Evolutionary conservation across 2,329 filamentous ascomycete genomes (phyloP).

Genomic region (Orbilia blumenaviensis): DNA sequence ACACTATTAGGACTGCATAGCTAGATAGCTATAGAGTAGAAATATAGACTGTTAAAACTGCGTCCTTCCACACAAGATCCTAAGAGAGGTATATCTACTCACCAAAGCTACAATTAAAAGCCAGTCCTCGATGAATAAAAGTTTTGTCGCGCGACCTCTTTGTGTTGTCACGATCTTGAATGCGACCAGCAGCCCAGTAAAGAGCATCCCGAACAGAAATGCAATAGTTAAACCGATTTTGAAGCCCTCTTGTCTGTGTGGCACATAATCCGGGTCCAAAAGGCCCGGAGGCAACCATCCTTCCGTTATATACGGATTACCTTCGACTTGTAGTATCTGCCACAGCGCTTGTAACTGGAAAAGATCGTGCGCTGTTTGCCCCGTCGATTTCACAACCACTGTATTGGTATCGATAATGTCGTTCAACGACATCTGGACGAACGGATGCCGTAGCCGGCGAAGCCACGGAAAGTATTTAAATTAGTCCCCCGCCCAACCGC

Average conservation of each 20-base stretch:
- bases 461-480: constrained; percentile 4
- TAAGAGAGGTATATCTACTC: neutral
- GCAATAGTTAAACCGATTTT: constrained; percentile 44
- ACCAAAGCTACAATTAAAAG: constrained; percentile 42
- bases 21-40: constrained; percentile 20
- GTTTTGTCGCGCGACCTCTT: constrained; percentile 20
- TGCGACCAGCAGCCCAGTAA: constrained; percentile 25
- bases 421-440: constrained; percentile 37
- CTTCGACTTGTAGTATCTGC: constrained; percentile 40
- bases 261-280: constrained; percentile 22
- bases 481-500: constrained; percentile 46
- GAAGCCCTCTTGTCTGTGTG: constrained; percentile 23
- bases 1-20: constrained; percentile 33
- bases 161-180: constrained; percentile 48
- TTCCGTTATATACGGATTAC: constrained; percentile 36
- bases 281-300: constrained; percentile 39
- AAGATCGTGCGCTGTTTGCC: constrained; percentile 40
- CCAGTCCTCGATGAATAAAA: constrained; percentile 46
- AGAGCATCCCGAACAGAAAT: constrained; percentile 34
- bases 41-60: neutral
- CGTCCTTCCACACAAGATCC: neutral
- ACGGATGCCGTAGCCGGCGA: neutral
- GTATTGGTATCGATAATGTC: constrained; percentile 12
- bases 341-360: constrained; percentile 32
- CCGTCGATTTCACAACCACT: constrained; percentile 39